Evolutionary conservation across 805 yeast genomes (phyloP), one percentile per base, ranked within the genome.

Genomic region (Myxozyma geophila): DNA sequence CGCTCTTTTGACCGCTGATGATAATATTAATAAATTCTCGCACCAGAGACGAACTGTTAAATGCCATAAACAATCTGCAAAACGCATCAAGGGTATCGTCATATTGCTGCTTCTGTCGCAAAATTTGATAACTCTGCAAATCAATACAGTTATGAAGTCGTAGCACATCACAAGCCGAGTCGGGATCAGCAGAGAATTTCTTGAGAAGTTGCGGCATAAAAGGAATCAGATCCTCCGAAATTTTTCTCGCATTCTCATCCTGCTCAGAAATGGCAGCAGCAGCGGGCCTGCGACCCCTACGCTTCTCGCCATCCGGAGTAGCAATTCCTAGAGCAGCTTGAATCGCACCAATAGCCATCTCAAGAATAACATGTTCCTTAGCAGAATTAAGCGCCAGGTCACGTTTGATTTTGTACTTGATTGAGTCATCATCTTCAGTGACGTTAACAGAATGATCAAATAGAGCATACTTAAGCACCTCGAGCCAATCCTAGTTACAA

Each of bases 1-100:
- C 60, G 48, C 52, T 53, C 21, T 52, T 40, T 19, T 52, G 63
- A 2, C 69, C 68, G 19, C 39, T 54, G n/a, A 53, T 33, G 13
- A 64, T 37, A 3, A 59, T 48, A n/a, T n/a, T 39, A 3, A 41
- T 19, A n/a, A 62, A 62, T 41, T 64, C 68, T 52, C 64, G 47
- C 13, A 35, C 53, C 7, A 66, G 39, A 21, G 55, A 40, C 5
- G 59, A 37, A 15, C 57, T 49, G 17, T 41, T 41, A 36, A 61
- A 66, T 4, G 60, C 28, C 57, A 19, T 36, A 54, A 56, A 64
- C 7, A 58, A 10, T 28, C 46, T 37, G 33, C 61, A 43, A 28
- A 64, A 49, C 37, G 40, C 43, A n/a, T 71, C 71, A 37, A 72
- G 64, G 15, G 77, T 71, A 9, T 68, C 71, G 37, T 67, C 67